Percentiles rank a stretch among this genome's conserved stretches.
These are phyloP conservation scores for Cordyceps tenuipes DNA, from an alignment of 2,329 filamentous ascomycete genomes.

Conservation along the genomic window DNA sequence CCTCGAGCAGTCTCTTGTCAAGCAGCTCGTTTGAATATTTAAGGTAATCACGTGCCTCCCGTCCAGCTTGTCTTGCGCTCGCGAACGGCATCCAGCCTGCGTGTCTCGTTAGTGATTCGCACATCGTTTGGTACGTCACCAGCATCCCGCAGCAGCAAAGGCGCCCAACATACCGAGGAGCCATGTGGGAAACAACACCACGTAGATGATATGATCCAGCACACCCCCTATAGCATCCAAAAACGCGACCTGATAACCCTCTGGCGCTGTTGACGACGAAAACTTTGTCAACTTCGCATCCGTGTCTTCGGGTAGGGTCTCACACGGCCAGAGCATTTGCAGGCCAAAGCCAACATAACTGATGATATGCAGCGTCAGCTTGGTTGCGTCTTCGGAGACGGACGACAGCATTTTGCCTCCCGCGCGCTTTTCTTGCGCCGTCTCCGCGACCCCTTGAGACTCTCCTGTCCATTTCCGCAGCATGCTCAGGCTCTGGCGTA, in stretches of 20 bases:
- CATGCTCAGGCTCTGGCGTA: constrained; percentile 55
- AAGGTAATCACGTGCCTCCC: constrained; percentile 54
- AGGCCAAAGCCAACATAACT: constrained; percentile 65
- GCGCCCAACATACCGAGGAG: constrained; percentile 36
- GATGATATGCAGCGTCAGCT: constrained; percentile 47
- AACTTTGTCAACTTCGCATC: constrained; percentile 42
- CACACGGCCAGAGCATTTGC: constrained; percentile 52
- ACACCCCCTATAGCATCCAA: constrained; percentile 52
- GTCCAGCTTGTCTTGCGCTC: constrained; percentile 40
- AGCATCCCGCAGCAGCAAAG: too few species aligned
- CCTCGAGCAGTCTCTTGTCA: constrained; percentile 45
- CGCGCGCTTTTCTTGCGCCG: neutral
- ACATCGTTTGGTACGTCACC: neutral
- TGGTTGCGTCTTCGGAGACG: constrained; percentile 58
- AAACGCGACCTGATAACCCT: constrained; percentile 57
- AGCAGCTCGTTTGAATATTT: constrained; percentile 65
- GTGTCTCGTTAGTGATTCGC: neutral
- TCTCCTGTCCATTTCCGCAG: constrained; percentile 46
- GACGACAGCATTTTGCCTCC: constrained; percentile 41
- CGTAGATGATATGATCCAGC: constrained; percentile 54
- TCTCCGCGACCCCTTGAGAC: constrained; percentile 20
- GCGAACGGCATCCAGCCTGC: constrained; percentile 42
- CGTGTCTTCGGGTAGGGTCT: constrained; percentile 36
- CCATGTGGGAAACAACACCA: constrained; percentile 52
- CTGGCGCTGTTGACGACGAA: constrained; percentile 34